Base-by-base conservation (phyloP, 768 basidiomycete genomes). In the Hypholoma fasciculare region DNA sequence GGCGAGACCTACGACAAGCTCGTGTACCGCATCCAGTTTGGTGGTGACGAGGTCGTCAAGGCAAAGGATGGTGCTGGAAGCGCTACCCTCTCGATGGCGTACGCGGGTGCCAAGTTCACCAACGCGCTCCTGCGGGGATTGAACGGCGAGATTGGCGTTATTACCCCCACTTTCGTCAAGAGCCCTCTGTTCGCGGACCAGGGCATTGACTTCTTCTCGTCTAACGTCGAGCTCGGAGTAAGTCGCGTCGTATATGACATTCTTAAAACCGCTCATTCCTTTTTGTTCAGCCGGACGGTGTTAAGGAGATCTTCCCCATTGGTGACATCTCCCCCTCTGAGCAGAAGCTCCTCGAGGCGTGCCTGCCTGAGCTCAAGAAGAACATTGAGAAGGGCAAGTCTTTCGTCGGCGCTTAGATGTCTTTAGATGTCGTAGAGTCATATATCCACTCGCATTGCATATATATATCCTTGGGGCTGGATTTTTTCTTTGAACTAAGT, bases 31-130 rank as follows among this genome's bases (percentile, higher is more conserved):
- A 98, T 98, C 71, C 96, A 99, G 73, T 98, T 85, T 65, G 96
- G 96, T 71, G 96, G 96, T 76, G 96, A 99, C 68, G 96, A 98
- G 77, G 96, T 98, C 62, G 96, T 98, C 70, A 89, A 97, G 82
- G 96, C 96, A 51, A 98, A 98, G 83, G 95, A 96, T 63, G 90
- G 89, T 67, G 90, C 92, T 57, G 96, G 96, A 60, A 93, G 91
- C 54, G 95, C 96, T 7, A 96, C 94, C 23, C 87, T 96, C 58
- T 94, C 92, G 36, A 97, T 97, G 95, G 94, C 94, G 1, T 93
- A 89, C 67, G 92, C 96, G 47, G 96, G 96, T 67, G 92, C 93
- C 69, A 89, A 91, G 75, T 98, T 98, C 76, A 83, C 94, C 58
- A 78, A 82, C 69, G 82, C 89, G 50, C 79, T 98, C 65, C 83